phyloP scores from a whole-genome alignment of 2,329 filamentous ascomycete species.

The Gliomastix tumulicola region DNA sequence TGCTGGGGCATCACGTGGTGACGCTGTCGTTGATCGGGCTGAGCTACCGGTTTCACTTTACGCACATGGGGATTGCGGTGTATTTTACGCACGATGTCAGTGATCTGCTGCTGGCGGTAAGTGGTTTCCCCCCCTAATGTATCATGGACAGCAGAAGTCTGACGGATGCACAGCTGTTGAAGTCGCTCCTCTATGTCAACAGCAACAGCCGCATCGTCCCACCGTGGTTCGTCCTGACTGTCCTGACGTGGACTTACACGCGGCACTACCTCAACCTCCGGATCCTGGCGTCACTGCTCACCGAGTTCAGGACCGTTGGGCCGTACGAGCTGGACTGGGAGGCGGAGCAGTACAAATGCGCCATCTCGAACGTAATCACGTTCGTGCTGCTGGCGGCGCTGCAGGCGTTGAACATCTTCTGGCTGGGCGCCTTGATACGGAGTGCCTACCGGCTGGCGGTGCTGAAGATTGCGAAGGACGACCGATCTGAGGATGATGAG shows the following conservation, averaged over 20 bases:
- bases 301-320: conserved; percentile 66
- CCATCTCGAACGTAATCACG: conserved; percentile 61
- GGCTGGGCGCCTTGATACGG: conserved; percentile 69
- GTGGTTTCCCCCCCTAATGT: no score
- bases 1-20: conserved; percentile 86
- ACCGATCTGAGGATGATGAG: conserved; percentile 63
- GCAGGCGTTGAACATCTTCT: conserved; percentile 73
- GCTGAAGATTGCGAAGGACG: conserved; percentile 56
- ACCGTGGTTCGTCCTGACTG: conserved; percentile 82
- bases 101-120: conserved; percentile 93
- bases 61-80: conserved; percentile 88
- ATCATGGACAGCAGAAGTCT: no score
- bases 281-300: conserved; percentile 68
- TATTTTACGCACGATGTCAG: conserved; percentile 93
- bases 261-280: conserved; percentile 77
- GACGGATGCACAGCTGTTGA: no score
- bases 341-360: conserved; percentile 68
- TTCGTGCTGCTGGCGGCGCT: conserved; percentile 56
- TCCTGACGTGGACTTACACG: conserved; percentile 78
- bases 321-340: conserved; percentile 72
- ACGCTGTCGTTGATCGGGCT: conserved; percentile 77
- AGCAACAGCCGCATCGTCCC: conserved; percentile 63
- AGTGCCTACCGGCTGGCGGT: conserved; percentile 66
- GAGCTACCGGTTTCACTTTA: conserved; percentile 94
- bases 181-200: conserved; percentile 86